Evolutionary conservation across 1,139 yeast species (phyloP), one percentile per base, ranked within the genome.

Genomic region (Magnusiomyces suaveolens): DNA sequence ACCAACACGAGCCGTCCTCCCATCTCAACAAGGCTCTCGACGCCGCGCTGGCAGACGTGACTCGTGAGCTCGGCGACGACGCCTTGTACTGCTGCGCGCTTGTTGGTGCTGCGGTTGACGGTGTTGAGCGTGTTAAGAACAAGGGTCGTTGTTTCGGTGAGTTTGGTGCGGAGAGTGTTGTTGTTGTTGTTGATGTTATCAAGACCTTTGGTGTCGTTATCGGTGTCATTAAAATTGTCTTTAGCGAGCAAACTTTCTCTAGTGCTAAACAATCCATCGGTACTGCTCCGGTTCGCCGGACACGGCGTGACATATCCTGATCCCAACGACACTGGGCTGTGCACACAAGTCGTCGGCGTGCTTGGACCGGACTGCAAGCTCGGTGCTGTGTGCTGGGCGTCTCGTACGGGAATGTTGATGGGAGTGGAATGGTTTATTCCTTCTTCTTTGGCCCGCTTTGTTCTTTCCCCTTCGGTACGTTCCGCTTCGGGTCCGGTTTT

Each of bases 51-150:
- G 32, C 44, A 20, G 20, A 48, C 51, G 21, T 48, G 51, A 18
- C 20, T n/a, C 20, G 21, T 33, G 3, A 48, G 18, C 2, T 48
- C 51, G 12, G 51, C 44, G 6, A 48, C 51, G 2, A 48, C 44
- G 41, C 18, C 51, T 32, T 48, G 36, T 14, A 48, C 33, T 3
- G 51, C 51, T 4, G 43, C 51, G 6, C 51, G 51, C 32, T 48
- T 48, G 33, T 48, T 38, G 23, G 36, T 48, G 33, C 44, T 36
- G 16, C 24, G 36, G 43, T 48, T 48, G 33, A 48, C 51, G 16
- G 44, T 33, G 14, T 38, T 38, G 14, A 48, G 29, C 18, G 51
- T 39, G 23, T 39, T 48, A 20, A 48, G n/a, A 12, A 48, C 3
- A 12, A 48, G 32, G 16, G 36, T 26, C 23, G 43, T 48, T 16